A percentile compares a stretch with the other conserved stretches of the same genome.
Conservation (phyloP, 1,284 basidiomycete genomes). For the Cutaneotrichosporon sp. region DNA sequence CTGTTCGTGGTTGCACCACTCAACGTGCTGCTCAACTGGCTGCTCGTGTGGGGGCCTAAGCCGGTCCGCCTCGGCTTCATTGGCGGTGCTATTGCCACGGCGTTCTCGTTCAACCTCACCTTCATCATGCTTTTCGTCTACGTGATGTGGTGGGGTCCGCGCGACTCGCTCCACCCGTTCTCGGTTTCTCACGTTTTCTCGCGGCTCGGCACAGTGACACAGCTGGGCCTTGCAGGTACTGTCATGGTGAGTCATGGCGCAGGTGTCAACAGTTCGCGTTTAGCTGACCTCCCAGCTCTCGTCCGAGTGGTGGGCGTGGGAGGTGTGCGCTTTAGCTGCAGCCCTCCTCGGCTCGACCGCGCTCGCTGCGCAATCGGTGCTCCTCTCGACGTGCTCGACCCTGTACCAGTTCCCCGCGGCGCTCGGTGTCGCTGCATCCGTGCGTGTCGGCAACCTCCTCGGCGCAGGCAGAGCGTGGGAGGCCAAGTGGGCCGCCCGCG, state of each 20-base stretch:
- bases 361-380: constrained; percentile 59
- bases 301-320: constrained; percentile 57
- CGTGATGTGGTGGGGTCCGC: constrained; percentile 70
- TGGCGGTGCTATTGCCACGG: constrained; percentile 88
- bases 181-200: constrained; percentile 64
- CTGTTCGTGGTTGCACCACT: constrained; percentile 81
- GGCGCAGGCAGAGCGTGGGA: constrained; percentile 69
- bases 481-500: constrained; percentile 65
- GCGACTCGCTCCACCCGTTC: constrained; percentile 82
- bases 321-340: constrained; percentile 51
- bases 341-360: constrained; percentile 54
- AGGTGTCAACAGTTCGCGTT: not conserved
- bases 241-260: constrained; percentile 58
- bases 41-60: constrained; percentile 84
- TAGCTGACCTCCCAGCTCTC: constrained; percentile 49
- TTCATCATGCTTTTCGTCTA: constrained; percentile 65
- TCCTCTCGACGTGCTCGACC: constrained; percentile 63
- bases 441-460: constrained; percentile 80
- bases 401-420: constrained; percentile 85
- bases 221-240: constrained; percentile 71
- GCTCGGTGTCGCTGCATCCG: constrained; percentile 75
- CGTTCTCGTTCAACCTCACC: constrained; percentile 84
- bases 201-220: constrained; percentile 69
- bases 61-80: constrained; percentile 81
- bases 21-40: constrained; percentile 79